A percentile compares a stretch with the other conserved stretches of the same genome.
Evolutionary conservation across 768 basidiomycete species (phyloP).

Genomic region (Boletus vinaceobasis): DNA sequence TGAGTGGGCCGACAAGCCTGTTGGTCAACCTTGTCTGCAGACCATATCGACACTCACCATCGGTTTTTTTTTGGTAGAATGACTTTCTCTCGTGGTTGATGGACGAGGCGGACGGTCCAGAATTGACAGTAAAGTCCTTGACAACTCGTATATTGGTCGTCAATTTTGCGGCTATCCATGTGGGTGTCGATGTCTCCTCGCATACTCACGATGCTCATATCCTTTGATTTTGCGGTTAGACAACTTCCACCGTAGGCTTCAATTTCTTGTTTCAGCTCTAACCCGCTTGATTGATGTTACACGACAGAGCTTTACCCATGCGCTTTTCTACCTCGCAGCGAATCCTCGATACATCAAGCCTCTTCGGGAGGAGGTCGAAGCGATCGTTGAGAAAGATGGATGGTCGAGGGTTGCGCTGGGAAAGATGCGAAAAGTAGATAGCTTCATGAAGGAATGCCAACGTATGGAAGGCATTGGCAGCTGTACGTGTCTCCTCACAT

Average conservation of each 20-base stretch:
- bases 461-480: slow-evolving; percentile 8
- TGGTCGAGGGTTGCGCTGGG: slow-evolving; percentile 13
- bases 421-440: slow-evolving; percentile 37
- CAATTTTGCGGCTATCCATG: background rate
- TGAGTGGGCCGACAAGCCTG: slow-evolving; percentile 32
- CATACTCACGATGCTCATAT: background rate
- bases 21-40: background rate
- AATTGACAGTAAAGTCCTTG: slow-evolving; percentile 20
- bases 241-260: background rate
- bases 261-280: background rate
- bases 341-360: slow-evolving; percentile 32
- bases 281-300: slow-evolving; percentile 1
- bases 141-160: background rate
- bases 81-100: slow-evolving; percentile 34
- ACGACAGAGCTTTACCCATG: slow-evolving; percentile 17
- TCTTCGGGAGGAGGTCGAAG: slow-evolving; percentile 28
- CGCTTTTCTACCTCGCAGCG: slow-evolving; percentile 35
- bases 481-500: slow-evolving; percentile 12
- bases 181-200: background rate
- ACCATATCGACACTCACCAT: background rate
- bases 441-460: slow-evolving; percentile 28
- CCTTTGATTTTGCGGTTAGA: background rate
- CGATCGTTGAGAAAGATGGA: background rate
- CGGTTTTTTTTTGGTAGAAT: slow-evolving; percentile 10
- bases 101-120: slow-evolving; percentile 19